Evolutionary conservation across 148 eudicot genomes (phyloP).

Genomic region (Chenopodium formosanum): DNA sequence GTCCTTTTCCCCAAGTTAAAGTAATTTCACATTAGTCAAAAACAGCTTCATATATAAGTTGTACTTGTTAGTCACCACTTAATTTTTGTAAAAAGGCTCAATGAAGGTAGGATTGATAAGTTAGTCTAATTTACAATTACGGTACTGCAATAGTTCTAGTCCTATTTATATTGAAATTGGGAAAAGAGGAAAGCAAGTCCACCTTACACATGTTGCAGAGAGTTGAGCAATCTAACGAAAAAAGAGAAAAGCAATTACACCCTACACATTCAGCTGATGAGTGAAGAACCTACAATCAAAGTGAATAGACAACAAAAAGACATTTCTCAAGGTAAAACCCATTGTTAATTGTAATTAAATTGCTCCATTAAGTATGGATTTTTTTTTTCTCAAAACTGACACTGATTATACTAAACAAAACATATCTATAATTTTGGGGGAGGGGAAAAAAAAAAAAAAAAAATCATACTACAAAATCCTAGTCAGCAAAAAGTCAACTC

Average conservation of each 20-base stretch:
- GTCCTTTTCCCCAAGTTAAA: not conserved
- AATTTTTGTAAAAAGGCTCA: not conserved
- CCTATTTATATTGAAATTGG: not conserved
- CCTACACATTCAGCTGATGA: constrained; percentile 19
- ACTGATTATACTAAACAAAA: not conserved
- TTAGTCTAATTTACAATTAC: not conserved
- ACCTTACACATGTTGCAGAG: constrained; percentile 27
- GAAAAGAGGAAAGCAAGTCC: constrained; percentile 1
- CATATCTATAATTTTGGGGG: not conserved
- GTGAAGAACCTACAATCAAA: constrained; percentile 26
- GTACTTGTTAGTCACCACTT: not conserved
- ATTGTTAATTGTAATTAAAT: not conserved
- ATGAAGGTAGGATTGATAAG: not conserved
- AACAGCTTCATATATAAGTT: not conserved
- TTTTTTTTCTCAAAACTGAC: not conserved
- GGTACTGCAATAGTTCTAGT: not conserved
- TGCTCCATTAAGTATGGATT: not conserved
- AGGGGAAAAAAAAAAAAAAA: too few species aligned
- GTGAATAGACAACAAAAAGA: constrained; percentile 19
- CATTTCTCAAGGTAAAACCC: constrained; percentile 5
- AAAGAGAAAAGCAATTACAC: constrained; percentile 17
- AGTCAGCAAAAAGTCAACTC: not conserved
- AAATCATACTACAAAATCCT: too few species aligned
- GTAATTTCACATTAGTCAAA: not conserved
- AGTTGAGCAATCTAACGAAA: constrained; percentile 21